A percentile compares a stretch with the other conserved stretches of the same genome.
These are phyloP conservation scores for Akanthomyces lecanii DNA, from an alignment of 2,329 filamentous ascomycete species.

Conservation along the genomic window DNA sequence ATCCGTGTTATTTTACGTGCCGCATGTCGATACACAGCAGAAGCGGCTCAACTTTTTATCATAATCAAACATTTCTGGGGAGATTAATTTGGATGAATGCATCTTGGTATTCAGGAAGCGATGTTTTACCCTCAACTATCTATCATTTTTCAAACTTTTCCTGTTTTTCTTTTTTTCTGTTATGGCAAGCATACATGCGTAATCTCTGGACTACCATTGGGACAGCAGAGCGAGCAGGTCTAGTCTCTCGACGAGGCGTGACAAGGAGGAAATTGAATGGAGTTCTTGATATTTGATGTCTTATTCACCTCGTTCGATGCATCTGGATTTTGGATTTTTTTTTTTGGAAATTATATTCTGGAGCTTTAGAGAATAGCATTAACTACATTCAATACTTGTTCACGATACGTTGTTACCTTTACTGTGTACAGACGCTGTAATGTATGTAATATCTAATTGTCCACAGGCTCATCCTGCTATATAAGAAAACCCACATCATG, in stretches of 20 bases:
- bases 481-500: background rate
- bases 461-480: background rate
- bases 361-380: background rate
- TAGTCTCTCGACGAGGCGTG: background rate
- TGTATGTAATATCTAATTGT: background rate
- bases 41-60: conserved; percentile 1
- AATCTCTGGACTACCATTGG: background rate
- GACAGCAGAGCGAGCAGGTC: background rate
- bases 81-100: background rate
- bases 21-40: conserved; percentile 15
- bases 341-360: background rate
- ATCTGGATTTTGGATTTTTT: background rate
- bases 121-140: background rate
- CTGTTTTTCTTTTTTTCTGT: background rate
- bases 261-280: background rate
- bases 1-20: conserved; percentile 12
- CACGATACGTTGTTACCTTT: background rate
- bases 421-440: background rate
- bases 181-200: background rate
- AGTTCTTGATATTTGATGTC: background rate
- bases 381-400: background rate
- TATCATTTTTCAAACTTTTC: conserved; percentile 3
- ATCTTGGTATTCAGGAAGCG: background rate
- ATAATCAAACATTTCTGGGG: background rate
- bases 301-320: background rate